phyloP scores from a whole-genome alignment of 2,329 filamentous ascomycete genomes.

The Alternaria viburni region DNA sequence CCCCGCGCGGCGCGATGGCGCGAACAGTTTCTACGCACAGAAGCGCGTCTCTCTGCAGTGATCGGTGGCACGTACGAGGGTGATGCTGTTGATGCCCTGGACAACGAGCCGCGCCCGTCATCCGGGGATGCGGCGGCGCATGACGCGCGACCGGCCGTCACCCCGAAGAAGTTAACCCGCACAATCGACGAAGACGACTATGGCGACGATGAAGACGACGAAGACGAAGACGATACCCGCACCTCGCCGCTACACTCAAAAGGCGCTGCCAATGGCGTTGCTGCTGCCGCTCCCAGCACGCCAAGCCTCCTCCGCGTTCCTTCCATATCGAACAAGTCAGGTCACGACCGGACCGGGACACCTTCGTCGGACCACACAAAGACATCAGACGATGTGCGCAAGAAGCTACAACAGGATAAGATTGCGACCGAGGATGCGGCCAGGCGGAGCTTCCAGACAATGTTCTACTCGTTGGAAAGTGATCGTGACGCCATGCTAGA shows the following conservation, averaged over 20 bases:
- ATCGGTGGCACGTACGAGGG: constrained; percentile 60
- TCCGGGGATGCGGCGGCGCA: constrained; percentile 44
- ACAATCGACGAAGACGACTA: constrained; percentile 86
- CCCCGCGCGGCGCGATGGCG: constrained; percentile 66
- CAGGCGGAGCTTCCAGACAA: constrained; percentile 86
- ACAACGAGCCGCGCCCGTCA: constrained; percentile 28
- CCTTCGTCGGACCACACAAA: constrained; percentile 66
- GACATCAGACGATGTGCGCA: constrained; percentile 84
- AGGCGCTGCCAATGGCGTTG: constrained; percentile 59
- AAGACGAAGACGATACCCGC: constrained; percentile 51
- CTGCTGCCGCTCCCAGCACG: constrained; percentile 64
- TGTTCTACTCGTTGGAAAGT: constrained; percentile 95
- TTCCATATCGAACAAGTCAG: constrained; percentile 68
- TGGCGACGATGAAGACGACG: constrained; percentile 75
- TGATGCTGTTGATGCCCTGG: constrained; percentile 32
- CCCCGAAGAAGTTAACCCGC: constrained; percentile 76
- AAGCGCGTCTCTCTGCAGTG: constrained; percentile 77
- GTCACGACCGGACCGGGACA: constrained; percentile 64
- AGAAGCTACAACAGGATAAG: constrained; percentile 90
- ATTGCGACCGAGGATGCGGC: constrained; percentile 89
- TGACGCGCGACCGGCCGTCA: constrained; percentile 55
- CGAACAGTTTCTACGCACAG: constrained; percentile 76
- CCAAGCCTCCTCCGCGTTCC: constrained; percentile 69
- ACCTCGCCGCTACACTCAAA: constrained; percentile 59
- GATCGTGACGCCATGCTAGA: constrained; percentile 97